Evolutionary conservation across 2,329 filamentous ascomycete species (phyloP), one percentile per base, ranked within the genome.

Genomic region (Myriosclerotinia scirpicola): DNA sequence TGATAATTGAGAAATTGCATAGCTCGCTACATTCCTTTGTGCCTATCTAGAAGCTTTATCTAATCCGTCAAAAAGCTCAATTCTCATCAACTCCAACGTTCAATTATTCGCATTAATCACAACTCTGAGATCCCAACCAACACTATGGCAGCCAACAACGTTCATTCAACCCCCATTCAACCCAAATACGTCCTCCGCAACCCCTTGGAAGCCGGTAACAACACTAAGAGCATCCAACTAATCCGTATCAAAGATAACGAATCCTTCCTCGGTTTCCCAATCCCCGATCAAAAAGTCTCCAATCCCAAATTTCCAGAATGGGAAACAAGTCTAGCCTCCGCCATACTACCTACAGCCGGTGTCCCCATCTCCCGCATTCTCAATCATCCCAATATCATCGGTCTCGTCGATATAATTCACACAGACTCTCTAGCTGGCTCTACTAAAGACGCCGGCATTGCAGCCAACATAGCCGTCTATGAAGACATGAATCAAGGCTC

Each of bases 401-500:
- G 70, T 4, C 69, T 76, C 14, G 69, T 75, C 67, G 74, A 75
- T 42, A 70, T 76, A n/a, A 68, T 73, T 20, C 68, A 69, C 4
- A 68, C 66, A 46, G 69, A 68, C 5, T 54, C 55, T 7, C 12
- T 64, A 12, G 50, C 65, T 9, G 71, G 69, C n/a, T 61, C 42
- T 14, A 66, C 40, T 15, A 60, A 50, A 3, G 50, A 56, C 22
- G 54, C 67, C 5, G 70, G 70, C 26, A 44, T 64, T 1, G 56
- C 50, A 6, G 64, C 65, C 64, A 76, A 76, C 56, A 76, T 80
- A 67, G 73, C 82, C 20, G 75, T 85, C 30, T 85, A 80, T 79
- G 84, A 86, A 73, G 81, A 79, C 65, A 84, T 82, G 75, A 81
- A 84, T 67, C 82, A 80, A 5, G 83, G 83, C 44, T 82, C 78